Base-by-base conservation (phyloP, 257 asterid genomes). In the Solanum peruvianum region DNA sequence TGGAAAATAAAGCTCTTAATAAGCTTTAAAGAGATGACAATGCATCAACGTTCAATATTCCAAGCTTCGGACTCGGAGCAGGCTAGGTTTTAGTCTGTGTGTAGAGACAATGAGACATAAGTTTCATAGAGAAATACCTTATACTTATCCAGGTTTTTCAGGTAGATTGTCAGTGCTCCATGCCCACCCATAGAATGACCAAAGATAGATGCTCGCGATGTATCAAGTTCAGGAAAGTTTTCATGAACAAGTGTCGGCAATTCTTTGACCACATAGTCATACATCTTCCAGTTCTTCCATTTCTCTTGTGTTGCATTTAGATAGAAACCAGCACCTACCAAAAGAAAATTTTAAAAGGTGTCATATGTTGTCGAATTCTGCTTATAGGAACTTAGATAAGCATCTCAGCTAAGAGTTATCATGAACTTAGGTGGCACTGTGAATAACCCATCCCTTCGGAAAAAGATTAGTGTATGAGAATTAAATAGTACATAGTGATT, bases 171-270 rank as follows among this genome's bases (percentile, higher is more conserved):
- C 31, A 97, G 93, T 27, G 99, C 99, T 88, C 99, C 99, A 89
- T 97, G 99, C 62, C 99, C 99, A 29, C 99, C 99, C 99, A 97
- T 97, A 33, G 99, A 97, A 88, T 97, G 99, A 58, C 99, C 99
- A 87, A 71, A 96, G 89, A 97, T 93, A 44, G 99, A 97, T 84
- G 99, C 99, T 45, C 94, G 94, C 45, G 98, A 91, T 18, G 96
- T 92, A 86, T 97, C 97, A 25, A 97, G 96, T 92, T 93, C 95
- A 35, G 96, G 90, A 88, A 96, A 97, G 92, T 96, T 95, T 85
- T 95, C 98, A 86, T 69, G 72, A 77, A 96, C 91, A 89, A 97
- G 95, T 25, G 89, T 89, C 3, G 99, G 99, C 88, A 97, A 87
- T 93, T 97, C 99, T 95, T 97, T 97, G 89, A 97, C 98, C 41